phyloP scores from a whole-genome alignment of 2,329 filamentous ascomycete genomes.

The Sphaceloma murrayae region DNA sequence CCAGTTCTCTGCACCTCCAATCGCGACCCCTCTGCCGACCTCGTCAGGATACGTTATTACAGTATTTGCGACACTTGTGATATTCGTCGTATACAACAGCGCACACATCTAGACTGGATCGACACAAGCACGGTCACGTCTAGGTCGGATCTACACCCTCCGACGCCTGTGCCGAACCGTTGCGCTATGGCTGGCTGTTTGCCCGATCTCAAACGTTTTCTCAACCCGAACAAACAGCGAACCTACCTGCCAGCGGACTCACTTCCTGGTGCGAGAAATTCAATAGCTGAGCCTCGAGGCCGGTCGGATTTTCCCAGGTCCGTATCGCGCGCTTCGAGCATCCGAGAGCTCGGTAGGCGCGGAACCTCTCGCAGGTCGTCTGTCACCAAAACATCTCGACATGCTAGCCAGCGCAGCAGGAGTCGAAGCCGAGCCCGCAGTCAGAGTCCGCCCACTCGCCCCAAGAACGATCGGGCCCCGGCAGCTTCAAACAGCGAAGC shows the following conservation, averaged over 20 bases:
- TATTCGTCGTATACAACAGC: too few species aligned
- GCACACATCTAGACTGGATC: too few species aligned
- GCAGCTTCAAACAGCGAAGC: slow-evolving; percentile 1
- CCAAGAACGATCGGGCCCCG: slow-evolving; percentile 8
- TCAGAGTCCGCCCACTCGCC: background rate
- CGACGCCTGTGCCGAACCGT: too few species aligned
- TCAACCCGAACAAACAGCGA: slow-evolving; percentile 14
- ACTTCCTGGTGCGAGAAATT: slow-evolving; percentile 2
- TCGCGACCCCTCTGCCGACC: slow-evolving; percentile 5
- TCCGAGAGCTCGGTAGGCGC: slow-evolving; percentile 4
- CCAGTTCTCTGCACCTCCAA: slow-evolving; percentile 6
- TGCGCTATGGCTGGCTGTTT: slow-evolving; percentile 16
- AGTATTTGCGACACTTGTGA: too few species aligned
- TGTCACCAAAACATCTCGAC: slow-evolving; percentile 1
- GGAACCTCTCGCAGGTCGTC: slow-evolving; percentile 1
- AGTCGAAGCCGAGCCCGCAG: slow-evolving; percentile 8
- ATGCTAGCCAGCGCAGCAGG: background rate
- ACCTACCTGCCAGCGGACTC: slow-evolving; percentile 12
- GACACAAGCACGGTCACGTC: too few species aligned
- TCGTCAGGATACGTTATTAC: slow-evolving; percentile 3
- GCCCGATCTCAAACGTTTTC: slow-evolving; percentile 9
- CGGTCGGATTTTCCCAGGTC: slow-evolving; percentile 4
- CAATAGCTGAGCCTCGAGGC: slow-evolving; percentile 5
- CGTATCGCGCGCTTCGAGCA: background rate
- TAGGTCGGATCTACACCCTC: too few species aligned